Evolutionary conservation across 495 filamentous ascomycete species (phyloP).

Genomic region (Halenospora varia): DNA sequence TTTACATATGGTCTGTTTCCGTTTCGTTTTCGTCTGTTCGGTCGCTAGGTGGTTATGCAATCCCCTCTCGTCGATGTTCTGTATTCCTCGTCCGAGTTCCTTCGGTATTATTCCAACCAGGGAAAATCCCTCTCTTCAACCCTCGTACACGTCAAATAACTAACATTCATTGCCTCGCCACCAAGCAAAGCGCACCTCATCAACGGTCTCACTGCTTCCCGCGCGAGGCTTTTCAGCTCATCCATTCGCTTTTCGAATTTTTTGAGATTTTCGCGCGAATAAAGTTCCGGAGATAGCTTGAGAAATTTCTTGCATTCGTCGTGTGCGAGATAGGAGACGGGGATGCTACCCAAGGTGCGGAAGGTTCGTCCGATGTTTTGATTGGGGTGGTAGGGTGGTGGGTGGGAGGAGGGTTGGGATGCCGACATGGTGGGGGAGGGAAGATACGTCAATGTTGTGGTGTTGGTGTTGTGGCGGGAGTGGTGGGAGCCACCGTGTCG

Average conservation of each 20-base stretch:
- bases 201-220: slow-evolving; percentile 77
- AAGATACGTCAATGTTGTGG: slow-evolving; percentile 3
- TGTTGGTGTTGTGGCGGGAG: slow-evolving; percentile 20
- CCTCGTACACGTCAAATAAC: slow-evolving; percentile 77
- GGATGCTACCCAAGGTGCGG: slow-evolving; percentile 60
- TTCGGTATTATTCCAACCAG: slow-evolving; percentile 42
- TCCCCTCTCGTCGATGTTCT: too few relatives aligned
- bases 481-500: slow-evolving; percentile 15
- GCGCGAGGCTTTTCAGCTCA: slow-evolving; percentile 77
- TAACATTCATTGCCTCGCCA: slow-evolving; percentile 50
- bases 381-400: slow-evolving; percentile 32
- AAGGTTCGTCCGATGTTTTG: slow-evolving; percentile 61
- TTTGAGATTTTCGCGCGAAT: slow-evolving; percentile 68
- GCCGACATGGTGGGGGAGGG: slow-evolving; percentile 14
- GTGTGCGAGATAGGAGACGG: slow-evolving; percentile 65
- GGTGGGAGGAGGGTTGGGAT: slow-evolving; percentile 7
- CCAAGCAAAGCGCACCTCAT: slow-evolving; percentile 56
- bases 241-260: slow-evolving; percentile 82
- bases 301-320: slow-evolving; percentile 88
- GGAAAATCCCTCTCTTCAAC: slow-evolving; percentile 75
- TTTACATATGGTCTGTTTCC: too few relatives aligned
- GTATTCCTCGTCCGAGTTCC: neutral
- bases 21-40: too few relatives aligned
- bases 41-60: too few relatives aligned
- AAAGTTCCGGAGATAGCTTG: slow-evolving; percentile 67